Conservation (phyloP, 176 grass and related monocot genomes). For the Avena atlantica region DNA sequence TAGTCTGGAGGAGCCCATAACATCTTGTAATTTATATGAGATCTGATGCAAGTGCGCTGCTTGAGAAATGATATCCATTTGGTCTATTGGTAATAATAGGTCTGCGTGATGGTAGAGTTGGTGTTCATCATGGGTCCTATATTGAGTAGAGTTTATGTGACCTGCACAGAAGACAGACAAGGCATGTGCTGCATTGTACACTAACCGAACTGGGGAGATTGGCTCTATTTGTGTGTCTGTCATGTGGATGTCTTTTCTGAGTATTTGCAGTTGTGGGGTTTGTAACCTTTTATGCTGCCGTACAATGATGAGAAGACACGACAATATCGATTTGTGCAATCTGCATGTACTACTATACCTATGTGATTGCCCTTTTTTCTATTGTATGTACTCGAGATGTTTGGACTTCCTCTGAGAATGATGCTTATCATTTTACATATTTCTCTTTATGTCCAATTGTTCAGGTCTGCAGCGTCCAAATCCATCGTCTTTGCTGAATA, state of each 20-base stretch:
- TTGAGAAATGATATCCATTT: not conserved
- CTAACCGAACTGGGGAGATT: slow-evolving; percentile 16
- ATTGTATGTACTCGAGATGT: not conserved
- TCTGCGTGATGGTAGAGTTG: not conserved
- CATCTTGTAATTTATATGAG: slow-evolving; percentile 45
- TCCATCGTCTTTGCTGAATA: too few species aligned
- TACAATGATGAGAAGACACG: slow-evolving; percentile 43
- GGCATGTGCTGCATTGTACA: not conserved
- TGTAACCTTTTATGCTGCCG: not conserved
- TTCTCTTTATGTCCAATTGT: not conserved
- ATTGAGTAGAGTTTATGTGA: slow-evolving; percentile 28
- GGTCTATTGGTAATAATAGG: not conserved
- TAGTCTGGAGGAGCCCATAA: slow-evolving; percentile 40
- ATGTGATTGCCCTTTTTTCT: not conserved
- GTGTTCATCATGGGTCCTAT: not conserved
- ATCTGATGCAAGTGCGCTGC: not conserved
- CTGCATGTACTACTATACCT: not conserved
- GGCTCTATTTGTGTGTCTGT: slow-evolving; percentile 17
- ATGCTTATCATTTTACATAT: not conserved
- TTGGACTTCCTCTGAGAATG: not conserved
- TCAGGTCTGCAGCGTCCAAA: too few species aligned
- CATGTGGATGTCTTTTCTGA: slow-evolving; percentile 16
- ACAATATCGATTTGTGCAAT: not conserved
- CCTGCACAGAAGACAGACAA: not conserved
- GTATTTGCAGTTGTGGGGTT: not conserved